Evolutionary conservation across 2,329 filamentous ascomycete genomes (phyloP), one percentile per base, ranked within the genome.

Genomic region (Trichoderma atroviride): DNA sequence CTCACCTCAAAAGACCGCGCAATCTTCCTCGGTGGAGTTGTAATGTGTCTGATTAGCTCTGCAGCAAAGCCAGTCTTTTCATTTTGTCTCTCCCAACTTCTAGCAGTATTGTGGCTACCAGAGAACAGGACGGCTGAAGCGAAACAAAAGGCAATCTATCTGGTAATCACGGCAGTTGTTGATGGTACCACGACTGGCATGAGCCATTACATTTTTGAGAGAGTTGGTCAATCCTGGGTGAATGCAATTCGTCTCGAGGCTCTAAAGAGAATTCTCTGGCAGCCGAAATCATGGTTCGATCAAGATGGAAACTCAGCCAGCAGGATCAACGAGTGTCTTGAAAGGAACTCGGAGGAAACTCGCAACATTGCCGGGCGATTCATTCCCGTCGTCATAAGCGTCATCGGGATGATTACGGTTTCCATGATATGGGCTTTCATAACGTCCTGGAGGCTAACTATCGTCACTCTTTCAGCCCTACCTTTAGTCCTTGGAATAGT

Each of bases 301-400:
- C 82, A 85, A 61, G 84, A 90, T 2, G 83, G 84, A 40, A 92
- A 96, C 77, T 87, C 86, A 0, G 82, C 91, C 0, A 83, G 84
- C 0, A 83, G 85, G 2, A 84, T 98, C 53, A 88, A 85, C 0
- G 89, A 92, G 70, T 91, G 87, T 56, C 85, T 98, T 0, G 93
- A 97, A 74, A 87, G 91, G 19, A 92, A 93, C 74, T 92, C 91
- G 0, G 94, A 98, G 77, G 93, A 97, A 76, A 94, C 96, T 87
- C 87, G 92, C 10, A 94, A 92, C 73, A 82, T 98, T 0, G 84
- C 97, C 0, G 91, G 92, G 2, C 87, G 91, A 1, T 97, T 97
- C 75, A 84, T 90, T 0, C 91, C 91, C 1, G 88, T 91, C 65
- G 79, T 91, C 0, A 83, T 94, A 16, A 87, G 91, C 11, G 89